Evolutionary conservation across 352 stramenopile genomes (phyloP).

Genomic region (Phytophthora hybrid): DNA sequence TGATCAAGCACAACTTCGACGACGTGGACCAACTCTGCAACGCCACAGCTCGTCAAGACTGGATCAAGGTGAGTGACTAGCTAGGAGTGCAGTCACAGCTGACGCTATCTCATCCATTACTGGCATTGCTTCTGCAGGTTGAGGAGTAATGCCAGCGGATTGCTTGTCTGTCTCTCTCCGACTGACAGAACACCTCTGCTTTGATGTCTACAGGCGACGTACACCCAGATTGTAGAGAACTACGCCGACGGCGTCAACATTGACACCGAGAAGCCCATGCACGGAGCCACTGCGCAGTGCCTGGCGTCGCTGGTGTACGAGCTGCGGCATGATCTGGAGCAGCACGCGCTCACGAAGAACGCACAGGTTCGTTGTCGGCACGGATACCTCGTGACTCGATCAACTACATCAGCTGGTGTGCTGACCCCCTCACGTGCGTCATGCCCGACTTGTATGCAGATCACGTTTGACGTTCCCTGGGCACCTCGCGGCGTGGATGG

Average conservation of each 20-base stretch:
- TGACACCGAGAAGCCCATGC: conserved; percentile 79
- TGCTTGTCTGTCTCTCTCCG: neutral
- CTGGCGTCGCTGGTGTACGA: conserved; percentile 67
- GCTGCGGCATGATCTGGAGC: conserved; percentile 62
- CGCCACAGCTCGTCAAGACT: conserved; percentile 48
- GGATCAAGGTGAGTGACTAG: conserved; percentile 53
- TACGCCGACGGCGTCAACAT: conserved; percentile 88
- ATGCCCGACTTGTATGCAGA: conserved; percentile 39
- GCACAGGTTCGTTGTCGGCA: conserved; percentile 53
- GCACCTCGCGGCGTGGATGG: conserved; percentile 79
- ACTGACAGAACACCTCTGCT: neutral
- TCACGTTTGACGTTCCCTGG: conserved; percentile 88
- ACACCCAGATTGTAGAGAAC: conserved; percentile 68
- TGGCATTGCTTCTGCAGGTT: neutral
- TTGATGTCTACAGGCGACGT: conserved; percentile 45
- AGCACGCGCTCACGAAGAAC: conserved; percentile 63
- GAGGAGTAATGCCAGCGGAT: neutral
- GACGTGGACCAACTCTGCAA: conserved; percentile 69
- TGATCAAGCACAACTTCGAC: conserved; percentile 88
- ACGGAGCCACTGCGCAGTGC: conserved; percentile 51
- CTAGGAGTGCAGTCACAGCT: neutral
- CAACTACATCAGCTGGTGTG: neutral
- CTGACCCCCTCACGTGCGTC: conserved; percentile 9
- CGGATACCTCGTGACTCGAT: neutral
- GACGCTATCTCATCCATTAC: neutral